phyloP scores from a whole-genome alignment of 2,329 filamentous ascomycete genomes.

The Zopfia rhizophila region DNA sequence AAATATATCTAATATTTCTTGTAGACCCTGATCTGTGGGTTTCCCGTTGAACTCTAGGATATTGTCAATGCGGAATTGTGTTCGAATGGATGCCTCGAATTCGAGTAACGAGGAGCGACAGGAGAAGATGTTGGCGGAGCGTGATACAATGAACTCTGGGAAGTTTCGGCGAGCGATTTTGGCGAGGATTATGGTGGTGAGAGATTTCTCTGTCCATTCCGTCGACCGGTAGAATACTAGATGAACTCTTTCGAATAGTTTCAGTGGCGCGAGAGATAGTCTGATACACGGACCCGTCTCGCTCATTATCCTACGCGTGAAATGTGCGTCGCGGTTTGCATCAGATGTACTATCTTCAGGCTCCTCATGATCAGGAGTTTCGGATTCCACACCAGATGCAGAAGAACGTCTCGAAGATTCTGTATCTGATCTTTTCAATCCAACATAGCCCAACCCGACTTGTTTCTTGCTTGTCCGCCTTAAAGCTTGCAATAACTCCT shows the following conservation, averaged over 20 bases:
- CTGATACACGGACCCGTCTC: conserved; percentile 86
- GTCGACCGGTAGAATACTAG: conserved; percentile 96
- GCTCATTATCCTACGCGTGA: conserved; percentile 78
- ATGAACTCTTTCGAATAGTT: conserved; percentile 92
- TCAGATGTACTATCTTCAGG: conserved; percentile 54
- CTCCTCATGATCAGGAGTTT: conserved; percentile 51
- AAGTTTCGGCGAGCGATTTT: conserved; percentile 90
- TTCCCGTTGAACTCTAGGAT: conserved; percentile 83
- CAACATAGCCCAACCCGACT: conserved; percentile 75
- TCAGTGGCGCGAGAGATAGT: conserved; percentile 76
- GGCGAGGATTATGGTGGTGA: conserved; percentile 93
- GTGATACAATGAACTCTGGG: conserved; percentile 87
- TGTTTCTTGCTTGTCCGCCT: conserved; percentile 79
- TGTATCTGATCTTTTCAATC: conserved; percentile 72
- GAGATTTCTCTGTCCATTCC: conserved; percentile 96
- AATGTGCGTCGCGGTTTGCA: conserved; percentile 77
- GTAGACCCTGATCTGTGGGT: conserved; percentile 71
- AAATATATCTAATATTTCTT: conserved; percentile 76
- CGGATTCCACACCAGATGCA: conserved; percentile 41
- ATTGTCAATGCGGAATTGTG: conserved; percentile 82
- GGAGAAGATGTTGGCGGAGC: conserved; percentile 87
- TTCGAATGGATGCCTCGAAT: conserved; percentile 86
- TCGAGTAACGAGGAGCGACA: conserved; percentile 81
- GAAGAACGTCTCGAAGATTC: conserved; percentile 64
- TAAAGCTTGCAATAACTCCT: conserved; percentile 79